These are phyloP conservation scores for Phylloporus sp. DNA, from an alignment of 768 basidiomycete species.

Conservation along the genomic window DNA sequence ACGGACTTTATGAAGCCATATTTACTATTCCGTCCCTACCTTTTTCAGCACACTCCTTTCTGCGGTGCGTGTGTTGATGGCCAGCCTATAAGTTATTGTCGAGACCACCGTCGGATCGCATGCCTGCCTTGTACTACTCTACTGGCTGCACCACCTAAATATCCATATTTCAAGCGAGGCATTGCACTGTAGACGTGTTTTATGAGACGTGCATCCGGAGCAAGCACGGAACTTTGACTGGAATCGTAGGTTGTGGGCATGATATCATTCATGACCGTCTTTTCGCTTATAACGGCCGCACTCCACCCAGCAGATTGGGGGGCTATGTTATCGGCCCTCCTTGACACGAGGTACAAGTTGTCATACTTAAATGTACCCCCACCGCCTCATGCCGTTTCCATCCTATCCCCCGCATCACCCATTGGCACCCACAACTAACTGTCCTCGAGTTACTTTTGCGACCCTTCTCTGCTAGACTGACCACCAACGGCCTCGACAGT, in stretches of 20 bases:
- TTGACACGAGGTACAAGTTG: slow-evolving; percentile 10
- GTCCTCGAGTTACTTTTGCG: background rate
- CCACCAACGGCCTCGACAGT: background rate
- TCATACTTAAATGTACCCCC: slow-evolving; percentile 7
- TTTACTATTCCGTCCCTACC: background rate
- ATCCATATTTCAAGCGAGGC: background rate
- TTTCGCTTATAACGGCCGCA: background rate
- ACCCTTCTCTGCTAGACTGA: background rate
- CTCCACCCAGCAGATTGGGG: slow-evolving; percentile 4
- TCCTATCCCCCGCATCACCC: background rate
- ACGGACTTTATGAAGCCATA: background rate
- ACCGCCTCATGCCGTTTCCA: slow-evolving; percentile 3
- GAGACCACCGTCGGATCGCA: slow-evolving; percentile 5
- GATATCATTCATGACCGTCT: slow-evolving; percentile 6
- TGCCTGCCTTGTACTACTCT: slow-evolving; percentile 15
- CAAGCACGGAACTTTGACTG: background rate
- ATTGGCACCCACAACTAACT: slow-evolving; percentile 5
- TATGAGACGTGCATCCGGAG: background rate
- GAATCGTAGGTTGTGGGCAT: background rate
- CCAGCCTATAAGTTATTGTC: slow-evolving; percentile 22
- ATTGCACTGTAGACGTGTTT: background rate
- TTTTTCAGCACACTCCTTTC: slow-evolving; percentile 4
- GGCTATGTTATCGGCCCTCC: slow-evolving; percentile 14
- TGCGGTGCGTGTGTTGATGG: slow-evolving; percentile 1
- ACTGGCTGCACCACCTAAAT: slow-evolving; percentile 4